Evolutionary conservation across 139 green algal genomes (phyloP).

Genomic region (Chlamydomonas eustigma): DNA sequence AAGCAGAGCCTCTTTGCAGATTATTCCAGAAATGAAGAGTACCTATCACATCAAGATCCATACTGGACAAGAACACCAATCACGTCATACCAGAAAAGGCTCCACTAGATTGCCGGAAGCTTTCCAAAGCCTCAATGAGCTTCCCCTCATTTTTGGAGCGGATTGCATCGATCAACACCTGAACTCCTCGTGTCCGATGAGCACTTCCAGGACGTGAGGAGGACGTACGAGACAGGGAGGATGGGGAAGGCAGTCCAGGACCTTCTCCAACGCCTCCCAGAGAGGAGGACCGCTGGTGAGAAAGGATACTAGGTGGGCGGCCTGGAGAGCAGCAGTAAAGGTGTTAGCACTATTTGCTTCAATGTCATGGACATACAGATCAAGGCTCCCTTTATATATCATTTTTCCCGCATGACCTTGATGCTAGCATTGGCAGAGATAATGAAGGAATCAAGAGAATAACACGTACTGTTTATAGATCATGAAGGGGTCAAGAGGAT

Average conservation of each 20-base stretch:
- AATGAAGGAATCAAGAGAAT: no score
- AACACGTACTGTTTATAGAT: no score
- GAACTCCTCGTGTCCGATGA: background rate
- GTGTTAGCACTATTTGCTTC: background rate
- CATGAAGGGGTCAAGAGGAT: no score
- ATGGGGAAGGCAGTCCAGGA: background rate
- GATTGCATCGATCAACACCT: conserved; percentile 3
- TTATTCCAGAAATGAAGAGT: background rate
- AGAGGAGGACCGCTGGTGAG: background rate
- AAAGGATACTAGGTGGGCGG: background rate
- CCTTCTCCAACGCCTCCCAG: background rate
- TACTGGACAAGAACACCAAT: background rate
- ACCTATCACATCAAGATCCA: background rate
- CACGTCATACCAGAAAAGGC: background rate
- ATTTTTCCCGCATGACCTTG: no score
- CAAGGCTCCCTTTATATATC: no score
- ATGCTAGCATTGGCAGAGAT: no score
- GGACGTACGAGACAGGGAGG: background rate
- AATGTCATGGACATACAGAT: no score
- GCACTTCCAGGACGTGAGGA: background rate
- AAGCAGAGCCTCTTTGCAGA: background rate
- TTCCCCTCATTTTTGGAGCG: conserved; percentile 9
- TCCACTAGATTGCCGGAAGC: background rate
- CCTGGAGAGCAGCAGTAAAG: background rate
- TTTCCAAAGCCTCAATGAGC: conserved; percentile 1